Base-by-base conservation (phyloP, 805 yeast genomes). In the Barnettozyma botsteinii region DNA sequence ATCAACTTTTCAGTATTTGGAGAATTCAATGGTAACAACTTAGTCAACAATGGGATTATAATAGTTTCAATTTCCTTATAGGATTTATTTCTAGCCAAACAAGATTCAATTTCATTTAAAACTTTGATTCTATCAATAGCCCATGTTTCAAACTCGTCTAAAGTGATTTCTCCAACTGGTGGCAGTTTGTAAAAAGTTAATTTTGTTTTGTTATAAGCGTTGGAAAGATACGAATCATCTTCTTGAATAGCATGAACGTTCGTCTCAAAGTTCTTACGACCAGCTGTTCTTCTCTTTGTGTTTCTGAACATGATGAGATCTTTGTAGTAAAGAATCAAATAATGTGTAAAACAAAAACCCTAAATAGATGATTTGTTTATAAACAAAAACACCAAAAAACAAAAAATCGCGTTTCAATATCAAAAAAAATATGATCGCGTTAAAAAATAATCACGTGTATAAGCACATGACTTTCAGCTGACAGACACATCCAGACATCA, bases 131-230 rank as follows among this genome's bases (percentile, higher is more conserved):
- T 67, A 55, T 91, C 98, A 40, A 93, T 81, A 5, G 98, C 98
- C 96, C 97, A 93, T 5, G 72, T 70, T 63, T 93, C 98, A 61
- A 93, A 93, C 53, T 93, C 85, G 48, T 89, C 97, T 14, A 93
- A 62, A 0, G 97, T 86, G 52, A 93, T 80, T 61, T 93, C 98
- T 12, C 81, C 79, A 24, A 72, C 63, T 1, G 98, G 98, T 10
- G 95, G 93, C 6, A 66, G 48, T 20, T 68, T 74, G 62, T 93
- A 93, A 53, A 91, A 77, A 17, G 86, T 78, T 36, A 93, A 66
- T 37, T 94, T 69, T 27, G 75, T 66, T 10, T 77, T 73, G 56
- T 51, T 43, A 37, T 81, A 79, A 30, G 69, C 52, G 47, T 55
- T 51, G 41, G 59, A 61, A 38, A 61, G 58, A 46, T 60, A 64